Evolutionary conservation across 768 basidiomycete genomes (phyloP).

Genomic region (Calocybe cyanea): DNA sequence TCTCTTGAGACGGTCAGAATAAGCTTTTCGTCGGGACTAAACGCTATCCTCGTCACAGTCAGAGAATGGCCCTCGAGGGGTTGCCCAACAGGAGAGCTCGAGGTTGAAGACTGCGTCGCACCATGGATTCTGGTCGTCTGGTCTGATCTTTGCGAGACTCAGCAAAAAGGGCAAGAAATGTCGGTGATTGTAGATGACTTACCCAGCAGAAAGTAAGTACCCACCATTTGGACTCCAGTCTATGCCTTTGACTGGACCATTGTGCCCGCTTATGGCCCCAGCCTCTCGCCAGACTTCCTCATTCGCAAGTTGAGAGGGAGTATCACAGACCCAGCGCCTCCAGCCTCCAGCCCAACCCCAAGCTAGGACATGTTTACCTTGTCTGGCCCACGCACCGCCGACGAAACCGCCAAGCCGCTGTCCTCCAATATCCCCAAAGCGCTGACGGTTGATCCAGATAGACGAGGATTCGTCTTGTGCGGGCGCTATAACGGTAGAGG

Average conservation of each 20-base stretch:
- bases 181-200: slow-evolving; percentile 17
- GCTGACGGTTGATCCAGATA: slow-evolving; percentile 86
- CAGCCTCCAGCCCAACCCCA: slow-evolving; percentile 96
- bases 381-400: slow-evolving; percentile 76
- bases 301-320: slow-evolving; percentile 15
- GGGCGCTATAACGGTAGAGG: slow-evolving; percentile 45
- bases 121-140: slow-evolving; percentile 92
- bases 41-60: slow-evolving; percentile 87
- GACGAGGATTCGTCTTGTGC: slow-evolving; percentile 42
- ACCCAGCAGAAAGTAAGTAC: slow-evolving; percentile 87
- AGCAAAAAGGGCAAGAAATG: not conserved
- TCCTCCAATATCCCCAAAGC: slow-evolving; percentile 95
- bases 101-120: slow-evolving; percentile 29
- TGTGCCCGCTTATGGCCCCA: slow-evolving; percentile 85
- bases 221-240: slow-evolving; percentile 86
- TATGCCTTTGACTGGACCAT: slow-evolving; percentile 71
- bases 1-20: slow-evolving; percentile 89
- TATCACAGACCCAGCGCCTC: slow-evolving; percentile 71
- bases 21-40: slow-evolving; percentile 79
- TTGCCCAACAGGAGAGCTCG: slow-evolving; percentile 40
- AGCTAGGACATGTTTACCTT: slow-evolving; percentile 64
- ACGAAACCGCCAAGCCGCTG: slow-evolving; percentile 90
- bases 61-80: slow-evolving; percentile 82
- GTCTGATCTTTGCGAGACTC: slow-evolving; percentile 55
- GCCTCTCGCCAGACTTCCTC: slow-evolving; percentile 67